phyloP scores from a whole-genome alignment of 371 early-diverging fungal species.

The Rhizopus stolonifer region DNA sequence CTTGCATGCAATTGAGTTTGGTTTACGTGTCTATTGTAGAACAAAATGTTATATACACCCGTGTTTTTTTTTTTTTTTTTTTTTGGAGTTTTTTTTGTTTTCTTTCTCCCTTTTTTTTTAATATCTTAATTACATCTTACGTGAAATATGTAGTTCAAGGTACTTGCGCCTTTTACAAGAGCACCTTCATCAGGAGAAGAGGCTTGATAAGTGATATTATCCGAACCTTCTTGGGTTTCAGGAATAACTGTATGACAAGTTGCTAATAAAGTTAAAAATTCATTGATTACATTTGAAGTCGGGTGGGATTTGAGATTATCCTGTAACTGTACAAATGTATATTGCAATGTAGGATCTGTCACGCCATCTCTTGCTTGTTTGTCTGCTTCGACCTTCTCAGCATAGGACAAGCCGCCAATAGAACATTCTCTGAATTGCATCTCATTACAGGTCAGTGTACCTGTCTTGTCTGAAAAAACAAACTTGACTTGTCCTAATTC shows the following conservation, averaged over 20 bases:
- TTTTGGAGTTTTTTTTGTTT: background rate
- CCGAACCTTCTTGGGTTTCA: conserved; percentile 71
- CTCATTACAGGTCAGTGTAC: conserved; percentile 95
- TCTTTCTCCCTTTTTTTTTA: background rate
- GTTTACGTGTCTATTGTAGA: conserved; percentile 73
- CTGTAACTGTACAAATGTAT: conserved; percentile 65
- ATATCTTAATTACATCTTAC: conserved; percentile 21
- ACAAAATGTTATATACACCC: background rate
- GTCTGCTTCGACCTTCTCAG: conserved; percentile 74
- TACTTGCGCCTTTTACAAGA: conserved; percentile 78
- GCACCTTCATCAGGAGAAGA: conserved; percentile 93
- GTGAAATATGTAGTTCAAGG: conserved; percentile 63
- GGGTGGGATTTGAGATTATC: conserved; percentile 65
- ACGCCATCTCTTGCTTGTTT: conserved; percentile 73
- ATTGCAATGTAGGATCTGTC: conserved; percentile 60
- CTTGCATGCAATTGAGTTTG: conserved; percentile 79
- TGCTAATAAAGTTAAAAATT: conserved; percentile 82
- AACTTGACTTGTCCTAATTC: conserved; percentile 90
- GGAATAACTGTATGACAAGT: conserved; percentile 98
- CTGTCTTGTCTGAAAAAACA: conserved; percentile 91
- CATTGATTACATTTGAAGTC: conserved; percentile 65
- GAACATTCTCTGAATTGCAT: conserved; percentile 93
- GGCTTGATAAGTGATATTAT: conserved; percentile 80
- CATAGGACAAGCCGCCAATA: conserved; percentile 76
- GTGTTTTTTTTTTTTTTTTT: background rate